Percentiles rank a stretch among this genome's conserved stretches.
phyloP scores from a whole-genome alignment of 352 stramenopile species.

The Globisporangium spiculum region DNA sequence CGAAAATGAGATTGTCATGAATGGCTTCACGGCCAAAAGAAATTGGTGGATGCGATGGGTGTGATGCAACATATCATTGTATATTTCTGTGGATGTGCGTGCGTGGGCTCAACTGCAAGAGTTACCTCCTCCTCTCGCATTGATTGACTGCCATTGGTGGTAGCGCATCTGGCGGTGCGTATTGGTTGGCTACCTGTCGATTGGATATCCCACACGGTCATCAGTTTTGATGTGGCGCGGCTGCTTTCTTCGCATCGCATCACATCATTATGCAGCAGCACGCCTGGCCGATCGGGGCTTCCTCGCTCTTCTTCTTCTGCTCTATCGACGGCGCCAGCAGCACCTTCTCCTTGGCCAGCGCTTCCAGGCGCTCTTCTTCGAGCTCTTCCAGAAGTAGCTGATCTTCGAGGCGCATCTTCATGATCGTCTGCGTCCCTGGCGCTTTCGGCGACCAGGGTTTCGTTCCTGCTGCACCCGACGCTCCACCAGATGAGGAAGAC shows the following conservation, averaged over 20 bases:
- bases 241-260: conserved; percentile 3
- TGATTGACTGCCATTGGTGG: too few relatives aligned
- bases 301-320: conserved; percentile 14
- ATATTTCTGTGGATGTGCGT: too few relatives aligned
- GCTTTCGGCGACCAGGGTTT: conserved; percentile 71
- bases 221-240: background rate
- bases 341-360: conserved; percentile 51
- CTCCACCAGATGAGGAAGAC: background rate
- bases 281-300: conserved; percentile 24
- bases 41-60: too few relatives aligned
- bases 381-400: conserved; percentile 58
- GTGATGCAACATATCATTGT: too few relatives aligned
- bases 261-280: conserved; percentile 74
- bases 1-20: too few relatives aligned
- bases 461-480: conserved; percentile 19
- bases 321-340: conserved; percentile 24
- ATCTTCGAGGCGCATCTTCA: conserved; percentile 63
- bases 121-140: too few relatives aligned
- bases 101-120: too few relatives aligned
- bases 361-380: conserved; percentile 52
- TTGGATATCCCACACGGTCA: background rate
- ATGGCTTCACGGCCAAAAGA: too few relatives aligned
- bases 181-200: background rate
- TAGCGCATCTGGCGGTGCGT: too few relatives aligned
- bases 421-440: conserved; percentile 55